These are phyloP conservation scores for Neonectria neomacrospora DNA, from an alignment of 2,329 filamentous ascomycete genomes.

Conservation along the genomic window DNA sequence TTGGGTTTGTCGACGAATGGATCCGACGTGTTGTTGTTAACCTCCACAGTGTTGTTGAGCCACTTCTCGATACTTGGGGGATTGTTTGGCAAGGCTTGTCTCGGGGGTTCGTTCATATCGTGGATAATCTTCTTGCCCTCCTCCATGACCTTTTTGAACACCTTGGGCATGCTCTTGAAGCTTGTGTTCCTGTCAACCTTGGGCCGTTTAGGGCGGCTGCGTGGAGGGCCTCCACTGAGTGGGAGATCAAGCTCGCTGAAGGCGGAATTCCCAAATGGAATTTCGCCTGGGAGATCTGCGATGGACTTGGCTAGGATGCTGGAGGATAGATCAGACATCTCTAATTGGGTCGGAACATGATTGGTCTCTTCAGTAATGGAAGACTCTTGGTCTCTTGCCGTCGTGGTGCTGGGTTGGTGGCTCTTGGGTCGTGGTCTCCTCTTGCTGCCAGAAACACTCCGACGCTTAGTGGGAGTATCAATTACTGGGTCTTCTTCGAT, in stretches of 20 bases:
- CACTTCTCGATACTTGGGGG: constrained; percentile 74
- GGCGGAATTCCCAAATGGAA: constrained; percentile 73
- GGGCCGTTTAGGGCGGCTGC: constrained; percentile 52
- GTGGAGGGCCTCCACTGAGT: constrained; percentile 58
- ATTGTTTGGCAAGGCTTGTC: constrained; percentile 61
- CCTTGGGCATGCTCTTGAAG: constrained; percentile 70
- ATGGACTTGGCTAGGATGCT: constrained; percentile 61
- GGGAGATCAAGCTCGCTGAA: constrained; percentile 72
- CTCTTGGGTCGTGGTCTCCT: constrained; percentile 44
- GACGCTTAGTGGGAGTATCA: constrained; percentile 54
- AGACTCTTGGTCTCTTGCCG: constrained; percentile 44
- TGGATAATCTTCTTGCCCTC: constrained; percentile 74
- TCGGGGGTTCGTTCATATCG: constrained; percentile 67
- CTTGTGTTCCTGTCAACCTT: constrained; percentile 66
- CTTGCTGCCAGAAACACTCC: constrained; percentile 41
- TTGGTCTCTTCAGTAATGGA: constrained; percentile 45
- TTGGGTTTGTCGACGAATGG: constrained; percentile 65
- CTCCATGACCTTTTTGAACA: constrained; percentile 72
- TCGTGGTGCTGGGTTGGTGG: constrained; percentile 34
- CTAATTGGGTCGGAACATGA: constrained; percentile 40
- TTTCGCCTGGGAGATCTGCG: constrained; percentile 66
- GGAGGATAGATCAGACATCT: constrained; percentile 49
- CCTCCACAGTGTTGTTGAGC: constrained; percentile 66
- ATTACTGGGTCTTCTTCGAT: constrained; percentile 53
- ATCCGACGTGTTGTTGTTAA: constrained; percentile 71